Conservation (phyloP, 2,329 filamentous ascomycete species). For the Talaromyces sp. region DNA sequence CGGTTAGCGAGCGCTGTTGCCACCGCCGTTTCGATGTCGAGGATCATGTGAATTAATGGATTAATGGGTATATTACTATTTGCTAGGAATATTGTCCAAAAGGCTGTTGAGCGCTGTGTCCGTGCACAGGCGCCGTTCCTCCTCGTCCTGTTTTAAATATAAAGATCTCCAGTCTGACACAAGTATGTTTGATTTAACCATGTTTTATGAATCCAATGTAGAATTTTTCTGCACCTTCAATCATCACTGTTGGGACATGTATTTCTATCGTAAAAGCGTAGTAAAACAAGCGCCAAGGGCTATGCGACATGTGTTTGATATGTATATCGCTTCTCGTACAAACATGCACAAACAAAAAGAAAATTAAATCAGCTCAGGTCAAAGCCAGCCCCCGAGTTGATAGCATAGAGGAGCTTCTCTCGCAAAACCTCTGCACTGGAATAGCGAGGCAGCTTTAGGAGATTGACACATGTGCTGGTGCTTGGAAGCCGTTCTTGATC, state of each 20-base stretch:
- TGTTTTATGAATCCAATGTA: too few species aligned
- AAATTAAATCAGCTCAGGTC: slow-evolving; percentile 53
- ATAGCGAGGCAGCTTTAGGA: slow-evolving; percentile 88
- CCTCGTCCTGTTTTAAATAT: not conserved
- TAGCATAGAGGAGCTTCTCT: slow-evolving; percentile 81
- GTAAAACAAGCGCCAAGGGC: slow-evolving; percentile 19
- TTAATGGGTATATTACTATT: not conserved
- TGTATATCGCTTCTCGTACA: not conserved
- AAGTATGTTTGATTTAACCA: too few species aligned
- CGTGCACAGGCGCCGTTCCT: not conserved
- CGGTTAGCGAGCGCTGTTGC: slow-evolving; percentile 6
- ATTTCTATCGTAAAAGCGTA: not conserved
- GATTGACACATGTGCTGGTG: slow-evolving; percentile 91
- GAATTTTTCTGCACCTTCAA: not conserved
- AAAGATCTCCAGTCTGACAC: not conserved
- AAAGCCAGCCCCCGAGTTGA: slow-evolving; percentile 87
- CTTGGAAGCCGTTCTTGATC: slow-evolving; percentile 79
- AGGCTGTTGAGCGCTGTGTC: not conserved
- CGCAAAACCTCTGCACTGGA: slow-evolving; percentile 58
- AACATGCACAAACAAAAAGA: not conserved
- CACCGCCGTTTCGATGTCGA: slow-evolving; percentile 8
- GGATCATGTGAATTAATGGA: not conserved
- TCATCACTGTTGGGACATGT: not conserved
- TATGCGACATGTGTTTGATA: slow-evolving; percentile 20
- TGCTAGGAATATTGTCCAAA: too few species aligned